These are phyloP conservation scores for Sordariomycetes sp. DNA, from an alignment of 2,329 filamentous ascomycete species.

Conservation along the genomic window DNA sequence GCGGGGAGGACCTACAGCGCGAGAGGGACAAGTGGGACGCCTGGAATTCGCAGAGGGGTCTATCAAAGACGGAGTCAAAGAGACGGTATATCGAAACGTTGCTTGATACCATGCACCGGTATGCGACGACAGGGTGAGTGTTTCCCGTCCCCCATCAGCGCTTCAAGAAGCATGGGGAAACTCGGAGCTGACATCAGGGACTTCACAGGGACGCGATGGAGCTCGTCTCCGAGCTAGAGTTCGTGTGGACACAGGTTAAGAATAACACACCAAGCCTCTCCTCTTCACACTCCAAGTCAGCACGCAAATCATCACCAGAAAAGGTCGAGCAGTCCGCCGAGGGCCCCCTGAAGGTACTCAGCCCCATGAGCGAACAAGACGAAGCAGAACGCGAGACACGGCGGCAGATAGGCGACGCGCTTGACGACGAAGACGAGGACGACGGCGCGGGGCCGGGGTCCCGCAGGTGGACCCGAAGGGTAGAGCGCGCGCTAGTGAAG, in stretches of 20 bases:
- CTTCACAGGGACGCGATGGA: conserved; percentile 62
- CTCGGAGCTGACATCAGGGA: not conserved
- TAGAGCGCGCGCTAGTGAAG: conserved; percentile 78
- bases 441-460: conserved; percentile 20
- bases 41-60: conserved; percentile 78
- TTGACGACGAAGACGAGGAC: conserved; percentile 32
- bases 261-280: conserved; percentile 63
- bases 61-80: conserved; percentile 87
- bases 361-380: conserved; percentile 78
- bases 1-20: conserved; percentile 42
- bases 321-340: conserved; percentile 35
- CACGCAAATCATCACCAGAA: conserved; percentile 15
- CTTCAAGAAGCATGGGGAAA: not conserved
- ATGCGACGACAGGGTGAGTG: conserved; percentile 71
- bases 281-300: conserved; percentile 38
- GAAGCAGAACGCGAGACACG: conserved; percentile 49
- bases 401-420: conserved; percentile 27
- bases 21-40: conserved; percentile 78
- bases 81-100: conserved; percentile 85
- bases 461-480: conserved; percentile 64
- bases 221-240: conserved; percentile 89
- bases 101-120: conserved; percentile 94
- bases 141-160: not conserved
- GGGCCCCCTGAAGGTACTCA: conserved; percentile 59
- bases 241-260: conserved; percentile 98